Evolutionary conservation across 192 early-diverging fungal species (phyloP), one percentile per base, ranked within the genome.

Genomic region (Umbelopsis sp.): DNA sequence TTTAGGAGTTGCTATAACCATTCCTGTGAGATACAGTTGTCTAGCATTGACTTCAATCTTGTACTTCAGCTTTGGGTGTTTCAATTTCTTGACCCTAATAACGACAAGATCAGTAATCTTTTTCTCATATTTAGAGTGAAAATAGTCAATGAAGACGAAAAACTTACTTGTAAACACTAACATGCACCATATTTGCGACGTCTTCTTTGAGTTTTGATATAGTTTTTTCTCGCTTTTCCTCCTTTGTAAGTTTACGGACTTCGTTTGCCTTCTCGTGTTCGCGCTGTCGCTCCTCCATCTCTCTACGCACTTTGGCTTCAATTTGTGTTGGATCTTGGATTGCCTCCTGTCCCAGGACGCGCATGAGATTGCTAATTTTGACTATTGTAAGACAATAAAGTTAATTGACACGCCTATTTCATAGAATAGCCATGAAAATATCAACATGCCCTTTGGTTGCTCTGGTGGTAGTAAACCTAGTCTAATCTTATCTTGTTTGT

Each of bases 401-500:
- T 14, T 56, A 21, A 74, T 43, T 54, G 25, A 38, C 25, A 24
- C 11, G 17, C 17, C 56, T 24, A 25, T 43, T 29, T 14, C 11
- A 49, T 4, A 25, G 70, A 29, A 29, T 20, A 9, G 17, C 31
- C 50, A 68, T n/a, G 38, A 50, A 10, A 5, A n/a, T 5, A 7
- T 25, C 47, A 20, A n/a, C 50, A 24, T 66, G 74, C 80, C 76
- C 74, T 95, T 96, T 29, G 96, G 94, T 70, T 92, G 90, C 69
- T 97, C 97, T 0, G 97, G 93, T 34, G 94, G 94, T 67, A 97
- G 72, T 26, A 99, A 81, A 2, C 98, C 98, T 4, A 99, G 83
- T 62, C 95, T 88, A 52, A 97, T 93, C 70, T 96, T 97, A 50
- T 98, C 97, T 52, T 92, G 96, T 51, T 94, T 95, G 74, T 99